Evolutionary conservation across 2,329 filamentous ascomycete species (phyloP).

Genomic region (Epichloe coenophiala): DNA sequence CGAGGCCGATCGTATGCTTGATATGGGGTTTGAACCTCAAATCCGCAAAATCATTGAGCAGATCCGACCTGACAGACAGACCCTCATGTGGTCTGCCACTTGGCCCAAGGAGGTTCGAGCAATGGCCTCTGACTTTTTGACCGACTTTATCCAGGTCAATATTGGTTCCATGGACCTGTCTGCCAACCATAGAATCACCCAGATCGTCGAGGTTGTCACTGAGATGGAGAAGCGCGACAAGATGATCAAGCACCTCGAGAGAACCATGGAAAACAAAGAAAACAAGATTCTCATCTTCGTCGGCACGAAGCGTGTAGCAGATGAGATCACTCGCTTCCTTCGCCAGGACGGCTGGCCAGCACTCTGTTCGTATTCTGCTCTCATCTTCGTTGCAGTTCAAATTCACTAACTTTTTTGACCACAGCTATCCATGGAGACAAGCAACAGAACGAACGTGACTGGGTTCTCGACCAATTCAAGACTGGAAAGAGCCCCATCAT

Average conservation of each 20-base stretch:
- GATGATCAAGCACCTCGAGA: constrained; percentile 96
- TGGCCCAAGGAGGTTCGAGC: constrained; percentile 98
- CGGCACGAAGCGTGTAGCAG: constrained; percentile 85
- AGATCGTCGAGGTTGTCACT: constrained; percentile 90
- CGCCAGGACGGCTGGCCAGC: constrained; percentile 97
- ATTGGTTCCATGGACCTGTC: constrained; percentile 92
- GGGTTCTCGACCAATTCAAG: constrained; percentile 99
- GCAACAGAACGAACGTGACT: constrained; percentile 98
- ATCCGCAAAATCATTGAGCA: constrained; percentile 98
- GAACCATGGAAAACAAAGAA: constrained; percentile 90
- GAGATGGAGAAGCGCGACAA: constrained; percentile 96
- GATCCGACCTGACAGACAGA: constrained; percentile 96
- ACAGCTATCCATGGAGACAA: constrained; percentile 96
- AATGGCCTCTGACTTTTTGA: constrained; percentile 78
- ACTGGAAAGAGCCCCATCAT: constrained; percentile 98
- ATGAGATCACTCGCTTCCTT: constrained; percentile 94
- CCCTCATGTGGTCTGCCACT: constrained; percentile 98
- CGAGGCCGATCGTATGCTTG: constrained; percentile 98
- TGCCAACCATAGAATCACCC: constrained; percentile 94
- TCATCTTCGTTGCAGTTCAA: constrained; percentile 21
- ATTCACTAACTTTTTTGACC: constrained; percentile 13
- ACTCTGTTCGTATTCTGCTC: constrained; percentile 53
- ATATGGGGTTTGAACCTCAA: constrained; percentile 99
- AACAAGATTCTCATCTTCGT: constrained; percentile 97
- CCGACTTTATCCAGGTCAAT: constrained; percentile 97